phyloP scores from a whole-genome alignment of 768 basidiomycete species.

The Strobilomyces dryophilus region DNA sequence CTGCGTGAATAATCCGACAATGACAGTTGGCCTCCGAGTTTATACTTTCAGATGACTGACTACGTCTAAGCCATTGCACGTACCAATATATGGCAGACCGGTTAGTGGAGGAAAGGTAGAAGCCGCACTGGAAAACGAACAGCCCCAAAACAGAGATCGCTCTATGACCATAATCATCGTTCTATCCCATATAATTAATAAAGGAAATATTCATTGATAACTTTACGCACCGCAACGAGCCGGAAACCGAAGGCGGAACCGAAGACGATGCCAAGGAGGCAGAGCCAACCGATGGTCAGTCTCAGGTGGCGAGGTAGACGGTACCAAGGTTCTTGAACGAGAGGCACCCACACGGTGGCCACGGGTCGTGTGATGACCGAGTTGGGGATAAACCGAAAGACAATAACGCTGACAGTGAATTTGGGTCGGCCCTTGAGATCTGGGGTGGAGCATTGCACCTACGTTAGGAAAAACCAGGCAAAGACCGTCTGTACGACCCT shows the following conservation, averaged over 20 bases:
- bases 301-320: conserved; percentile 48
- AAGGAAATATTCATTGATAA: conserved; percentile 2
- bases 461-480: conserved; percentile 81
- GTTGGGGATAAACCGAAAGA: conserved; percentile 81
- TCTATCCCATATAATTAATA: conserved; percentile 32
- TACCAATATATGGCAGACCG: conserved; percentile 70
- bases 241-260: conserved; percentile 86
- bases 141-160: conserved; percentile 81
- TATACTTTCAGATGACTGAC: background rate
- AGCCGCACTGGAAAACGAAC: conserved; percentile 71
- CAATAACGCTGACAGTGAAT: conserved; percentile 51
- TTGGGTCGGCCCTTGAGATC: background rate
- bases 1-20: conserved; percentile 84
- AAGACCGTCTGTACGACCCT: conserved; percentile 81
- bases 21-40: conserved; percentile 67
- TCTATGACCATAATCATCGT: conserved; percentile 70
- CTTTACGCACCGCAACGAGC: conserved; percentile 44
- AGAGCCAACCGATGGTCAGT: conserved; percentile 71
- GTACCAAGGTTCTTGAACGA: conserved; percentile 67
- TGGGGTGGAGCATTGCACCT: conserved; percentile 23
- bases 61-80: conserved; percentile 12
- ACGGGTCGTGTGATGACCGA: conserved; percentile 66
- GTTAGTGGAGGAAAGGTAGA: conserved; percentile 64
- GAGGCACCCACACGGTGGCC: conserved; percentile 61
- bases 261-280: conserved; percentile 71